Conservation (phyloP, 805 yeast genomes). For the Pichia rugopelliculosa region DNA sequence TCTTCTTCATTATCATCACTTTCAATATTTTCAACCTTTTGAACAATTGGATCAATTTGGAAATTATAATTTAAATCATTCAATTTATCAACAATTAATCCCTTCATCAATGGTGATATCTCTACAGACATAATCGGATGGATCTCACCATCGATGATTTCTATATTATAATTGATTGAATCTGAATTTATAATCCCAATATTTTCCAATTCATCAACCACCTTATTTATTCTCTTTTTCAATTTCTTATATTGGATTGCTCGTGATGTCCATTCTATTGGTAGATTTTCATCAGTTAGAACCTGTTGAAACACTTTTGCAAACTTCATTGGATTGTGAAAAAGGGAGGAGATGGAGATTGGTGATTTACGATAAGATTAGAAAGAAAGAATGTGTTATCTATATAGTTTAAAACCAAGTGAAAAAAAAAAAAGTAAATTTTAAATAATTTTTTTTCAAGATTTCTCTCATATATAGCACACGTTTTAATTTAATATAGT, state of each 20-base stretch:
- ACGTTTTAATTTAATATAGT: too few species aligned
- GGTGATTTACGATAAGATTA: too few species aligned
- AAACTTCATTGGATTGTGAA: constrained; percentile 49
- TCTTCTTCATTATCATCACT: neutral
- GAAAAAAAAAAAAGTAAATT: too few species aligned
- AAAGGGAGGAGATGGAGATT: neutral
- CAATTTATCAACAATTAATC: constrained; percentile 15
- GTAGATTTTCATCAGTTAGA: constrained; percentile 51
- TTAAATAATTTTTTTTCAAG: too few species aligned
- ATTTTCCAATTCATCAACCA: constrained; percentile 54
- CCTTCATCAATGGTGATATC: constrained; percentile 18
- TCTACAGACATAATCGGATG: constrained; percentile 21
- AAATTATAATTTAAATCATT: constrained; percentile 15
- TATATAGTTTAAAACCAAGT: too few species aligned
- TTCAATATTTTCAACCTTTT: neutral
- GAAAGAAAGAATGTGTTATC: too few species aligned
- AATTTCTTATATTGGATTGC: constrained; percentile 68
- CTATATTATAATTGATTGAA: constrained; percentile 20
- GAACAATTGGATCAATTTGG: constrained; percentile 9
- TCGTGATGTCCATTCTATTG: constrained; percentile 57
- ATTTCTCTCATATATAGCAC: too few species aligned
- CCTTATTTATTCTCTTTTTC: constrained; percentile 58
- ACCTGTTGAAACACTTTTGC: constrained; percentile 65
- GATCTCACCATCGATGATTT: constrained; percentile 13
- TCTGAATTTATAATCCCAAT: constrained; percentile 49